Evolutionary conservation across 73 alveolate species (phyloP).

Genomic region (Paramecium pentaurelia): DNA sequence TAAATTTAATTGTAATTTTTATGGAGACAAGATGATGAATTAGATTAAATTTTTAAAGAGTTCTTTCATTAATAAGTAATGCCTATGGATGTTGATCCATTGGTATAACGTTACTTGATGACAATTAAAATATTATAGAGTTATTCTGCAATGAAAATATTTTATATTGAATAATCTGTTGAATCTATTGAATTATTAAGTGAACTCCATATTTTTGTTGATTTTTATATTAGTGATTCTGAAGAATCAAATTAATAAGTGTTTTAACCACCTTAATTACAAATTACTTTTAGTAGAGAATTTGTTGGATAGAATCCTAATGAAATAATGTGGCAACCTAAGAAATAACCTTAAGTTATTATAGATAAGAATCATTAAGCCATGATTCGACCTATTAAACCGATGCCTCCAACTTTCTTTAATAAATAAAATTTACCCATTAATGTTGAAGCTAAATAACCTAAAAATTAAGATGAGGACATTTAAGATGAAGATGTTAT

Average conservation of each 20-base stretch:
- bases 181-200: neutral
- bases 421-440: neutral
- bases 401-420: neutral
- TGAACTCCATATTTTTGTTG: neutral
- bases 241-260: neutral
- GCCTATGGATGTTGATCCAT: neutral
- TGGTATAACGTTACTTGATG: neutral
- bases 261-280: neutral
- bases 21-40: neutral
- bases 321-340: conserved; percentile 6
- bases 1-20: neutral
- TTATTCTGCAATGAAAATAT: neutral
- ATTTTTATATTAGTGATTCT: neutral
- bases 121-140: neutral
- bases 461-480: neutral
- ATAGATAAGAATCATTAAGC: neutral
- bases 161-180: neutral
- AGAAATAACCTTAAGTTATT: neutral
- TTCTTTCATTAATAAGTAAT: neutral
- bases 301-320: neutral
- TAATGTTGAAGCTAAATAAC: neutral
- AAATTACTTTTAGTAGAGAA: neutral
- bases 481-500: neutral
- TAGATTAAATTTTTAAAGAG: neutral
- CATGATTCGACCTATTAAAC: neutral